Evolutionary conservation across 139 green algal species (phyloP).

Genomic region (Chlorella vulgaris): DNA sequence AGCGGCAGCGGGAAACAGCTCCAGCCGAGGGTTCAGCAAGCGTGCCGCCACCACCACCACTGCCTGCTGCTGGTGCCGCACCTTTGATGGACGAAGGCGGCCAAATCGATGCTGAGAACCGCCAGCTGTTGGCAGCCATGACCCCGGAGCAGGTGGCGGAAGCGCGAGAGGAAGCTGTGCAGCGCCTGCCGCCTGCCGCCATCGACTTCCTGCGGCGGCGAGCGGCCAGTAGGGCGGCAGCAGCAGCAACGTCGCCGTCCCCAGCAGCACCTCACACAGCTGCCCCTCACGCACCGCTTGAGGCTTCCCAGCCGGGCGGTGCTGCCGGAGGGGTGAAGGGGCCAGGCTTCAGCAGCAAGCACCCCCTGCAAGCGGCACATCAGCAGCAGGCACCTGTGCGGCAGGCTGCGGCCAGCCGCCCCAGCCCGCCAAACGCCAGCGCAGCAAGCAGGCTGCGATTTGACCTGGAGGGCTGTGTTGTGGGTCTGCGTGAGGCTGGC

Average conservation of each 20-base stretch:
- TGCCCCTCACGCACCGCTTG: too few species aligned
- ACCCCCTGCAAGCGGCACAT: background rate
- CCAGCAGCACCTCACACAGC: background rate
- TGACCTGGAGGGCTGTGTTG: background rate
- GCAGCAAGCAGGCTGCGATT: slow-evolving; percentile 33
- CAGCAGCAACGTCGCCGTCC: background rate
- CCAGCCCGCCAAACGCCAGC: background rate
- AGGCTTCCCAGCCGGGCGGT: background rate
- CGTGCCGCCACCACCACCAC: background rate
- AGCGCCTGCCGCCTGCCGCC: slow-evolving; percentile 14
- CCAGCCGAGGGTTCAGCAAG: background rate
- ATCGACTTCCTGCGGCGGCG: slow-evolving; percentile 42
- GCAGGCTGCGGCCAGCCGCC: background rate
- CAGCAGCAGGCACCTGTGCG: background rate
- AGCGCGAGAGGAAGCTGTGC: slow-evolving; percentile 38
- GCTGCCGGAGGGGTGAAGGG: background rate
- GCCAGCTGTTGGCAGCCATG: slow-evolving; percentile 37
- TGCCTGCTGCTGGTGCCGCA: background rate
- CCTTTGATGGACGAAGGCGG: background rate
- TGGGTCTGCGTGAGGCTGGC: background rate
- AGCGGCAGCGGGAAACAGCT: background rate
- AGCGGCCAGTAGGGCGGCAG: background rate
- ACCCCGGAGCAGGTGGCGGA: slow-evolving; percentile 31
- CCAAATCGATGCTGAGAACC: slow-evolving; percentile 40
- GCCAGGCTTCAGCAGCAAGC: too few species aligned